phyloP scores from a whole-genome alignment of 2,329 filamentous ascomycete genomes.

The Cadophora sp. region DNA sequence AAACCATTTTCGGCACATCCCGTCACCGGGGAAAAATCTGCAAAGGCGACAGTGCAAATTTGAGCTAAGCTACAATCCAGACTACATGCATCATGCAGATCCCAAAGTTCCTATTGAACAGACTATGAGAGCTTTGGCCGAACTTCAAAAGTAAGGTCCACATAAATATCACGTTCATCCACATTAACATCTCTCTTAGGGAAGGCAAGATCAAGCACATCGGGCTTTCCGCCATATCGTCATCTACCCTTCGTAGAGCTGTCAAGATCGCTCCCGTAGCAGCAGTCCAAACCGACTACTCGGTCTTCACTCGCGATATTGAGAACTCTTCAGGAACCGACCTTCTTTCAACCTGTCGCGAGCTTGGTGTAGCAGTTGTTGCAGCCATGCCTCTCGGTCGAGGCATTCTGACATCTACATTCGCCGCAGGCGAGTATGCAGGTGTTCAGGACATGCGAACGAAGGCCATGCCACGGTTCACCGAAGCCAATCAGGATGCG shows the following conservation, averaged over 20 bases:
- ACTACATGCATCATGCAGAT: neutral
- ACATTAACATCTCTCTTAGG: neutral
- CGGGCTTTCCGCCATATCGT: neutral
- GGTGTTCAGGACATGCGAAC: neutral
- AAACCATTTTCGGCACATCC: neutral
- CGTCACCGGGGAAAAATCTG: neutral
- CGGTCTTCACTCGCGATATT: neutral
- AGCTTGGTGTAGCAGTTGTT: neutral
- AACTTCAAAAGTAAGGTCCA: neutral
- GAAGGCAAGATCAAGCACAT: neutral
- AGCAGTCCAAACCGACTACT: neutral
- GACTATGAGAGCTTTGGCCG: neutral
- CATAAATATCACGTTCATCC: no score
- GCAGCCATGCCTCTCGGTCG: neutral
- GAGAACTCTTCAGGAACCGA: neutral
- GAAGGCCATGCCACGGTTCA: neutral
- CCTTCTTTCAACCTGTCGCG: neutral
- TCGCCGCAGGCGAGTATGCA: neutral
- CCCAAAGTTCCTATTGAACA: neutral
- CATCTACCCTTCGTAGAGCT: neutral
- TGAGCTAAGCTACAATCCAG: neutral
- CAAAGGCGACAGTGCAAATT: neutral
- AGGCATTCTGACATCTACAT: neutral
- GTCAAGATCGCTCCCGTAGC: neutral
- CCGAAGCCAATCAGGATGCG: neutral